Conservation (phyloP, 208 protist genomes). For the Blechomonas ayalai region DNA sequence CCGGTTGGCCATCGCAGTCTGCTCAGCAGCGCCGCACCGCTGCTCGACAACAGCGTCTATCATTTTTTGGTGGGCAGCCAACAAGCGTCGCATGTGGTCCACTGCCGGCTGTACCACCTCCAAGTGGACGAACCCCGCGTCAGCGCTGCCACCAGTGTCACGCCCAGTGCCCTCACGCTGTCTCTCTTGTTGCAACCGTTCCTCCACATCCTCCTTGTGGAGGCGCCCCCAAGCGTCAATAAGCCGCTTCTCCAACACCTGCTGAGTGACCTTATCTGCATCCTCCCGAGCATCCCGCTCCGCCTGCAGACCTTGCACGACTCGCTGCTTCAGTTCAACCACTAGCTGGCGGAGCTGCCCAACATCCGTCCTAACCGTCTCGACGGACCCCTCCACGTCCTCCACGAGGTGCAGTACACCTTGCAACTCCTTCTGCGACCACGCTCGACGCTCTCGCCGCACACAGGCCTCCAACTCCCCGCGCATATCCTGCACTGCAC, state of each 20-base stretch:
- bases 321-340: slow-evolving; percentile 2
- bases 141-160: not conserved
- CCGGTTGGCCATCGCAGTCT: slow-evolving; percentile 12
- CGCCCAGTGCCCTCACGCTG: slow-evolving; percentile 1
- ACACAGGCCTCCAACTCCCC: slow-evolving; percentile 10
- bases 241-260: slow-evolving; percentile 3
- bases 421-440: slow-evolving; percentile 8
- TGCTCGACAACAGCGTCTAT: slow-evolving; percentile 53
- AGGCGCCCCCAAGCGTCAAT: slow-evolving; percentile 1
- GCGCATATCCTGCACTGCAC: slow-evolving; percentile 10
- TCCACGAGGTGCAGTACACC: slow-evolving; percentile 11
- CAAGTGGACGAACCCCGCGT: not conserved
- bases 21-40: slow-evolving; percentile 46
- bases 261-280: not conserved
- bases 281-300: not conserved
- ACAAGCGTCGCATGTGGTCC: slow-evolving; percentile 64
- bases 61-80: slow-evolving; percentile 66
- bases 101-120: slow-evolving; percentile 50
- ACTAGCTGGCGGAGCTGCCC: slow-evolving; percentile 8
- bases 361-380: slow-evolving; percentile 6
- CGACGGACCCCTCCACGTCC: slow-evolving; percentile 11
- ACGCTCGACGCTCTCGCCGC: slow-evolving; percentile 3
- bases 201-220: slow-evolving; percentile 2
- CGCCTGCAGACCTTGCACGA: not conserved
- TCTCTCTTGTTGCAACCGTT: slow-evolving; percentile 5